Evolutionary conservation across 2,329 filamentous ascomycete species (phyloP).

Genomic region (Diaporthe longicolla): DNA sequence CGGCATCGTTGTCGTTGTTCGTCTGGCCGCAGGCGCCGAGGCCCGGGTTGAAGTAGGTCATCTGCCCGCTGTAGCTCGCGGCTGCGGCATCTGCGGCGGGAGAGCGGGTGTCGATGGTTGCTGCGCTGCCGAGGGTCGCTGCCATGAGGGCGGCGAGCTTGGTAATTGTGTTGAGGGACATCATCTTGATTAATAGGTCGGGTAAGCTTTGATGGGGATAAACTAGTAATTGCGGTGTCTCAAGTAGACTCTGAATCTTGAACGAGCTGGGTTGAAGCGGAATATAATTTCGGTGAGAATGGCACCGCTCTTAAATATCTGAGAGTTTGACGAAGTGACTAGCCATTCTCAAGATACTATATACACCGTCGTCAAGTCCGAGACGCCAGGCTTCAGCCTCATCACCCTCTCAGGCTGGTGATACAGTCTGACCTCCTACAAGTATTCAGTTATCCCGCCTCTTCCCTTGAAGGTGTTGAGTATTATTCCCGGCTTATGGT

Average conservation of each 20-base stretch:
- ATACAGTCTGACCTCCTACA: not conserved
- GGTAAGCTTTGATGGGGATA: too few relatives aligned
- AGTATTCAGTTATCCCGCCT: not conserved
- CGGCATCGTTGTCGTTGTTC: not conserved
- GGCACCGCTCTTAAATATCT: not conserved
- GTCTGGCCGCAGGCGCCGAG: not conserved
- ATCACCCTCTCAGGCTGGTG: not conserved
- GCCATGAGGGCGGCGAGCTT: not conserved
- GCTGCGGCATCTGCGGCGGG: not conserved
- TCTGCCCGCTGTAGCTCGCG: not conserved
- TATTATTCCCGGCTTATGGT: not conserved
- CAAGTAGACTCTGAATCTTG: too few relatives aligned
- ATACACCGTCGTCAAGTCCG: too few relatives aligned
- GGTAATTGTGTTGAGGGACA: not conserved
- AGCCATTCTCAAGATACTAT: not conserved
- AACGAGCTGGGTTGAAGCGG: not conserved
- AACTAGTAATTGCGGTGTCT: too few relatives aligned
- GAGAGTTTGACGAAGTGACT: too few relatives aligned
- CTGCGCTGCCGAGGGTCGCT: not conserved
- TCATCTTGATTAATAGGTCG: not conserved
- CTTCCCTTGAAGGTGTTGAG: not conserved
- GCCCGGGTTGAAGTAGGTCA: slow-evolving; percentile 8
- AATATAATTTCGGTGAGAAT: not conserved
- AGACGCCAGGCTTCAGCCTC: too few relatives aligned
- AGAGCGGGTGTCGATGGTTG: not conserved